These are phyloP conservation scores for Phaeophleospora eucalypticola DNA, from an alignment of 2,329 filamentous ascomycete genomes.

Conservation along the genomic window DNA sequence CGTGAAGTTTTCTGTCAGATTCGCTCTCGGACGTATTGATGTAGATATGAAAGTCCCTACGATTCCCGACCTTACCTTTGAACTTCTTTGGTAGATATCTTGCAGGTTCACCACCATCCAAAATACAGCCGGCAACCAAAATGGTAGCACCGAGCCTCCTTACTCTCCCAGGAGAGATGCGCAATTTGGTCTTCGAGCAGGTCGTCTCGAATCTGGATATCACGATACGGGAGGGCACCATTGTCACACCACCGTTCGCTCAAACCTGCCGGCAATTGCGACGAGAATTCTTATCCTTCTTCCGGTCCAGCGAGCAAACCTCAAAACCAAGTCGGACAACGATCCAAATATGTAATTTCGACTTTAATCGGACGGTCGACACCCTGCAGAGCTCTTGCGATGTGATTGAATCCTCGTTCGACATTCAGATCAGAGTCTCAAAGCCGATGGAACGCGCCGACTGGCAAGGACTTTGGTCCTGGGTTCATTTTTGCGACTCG, in stretches of 20 bases:
- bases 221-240: conserved; percentile 9
- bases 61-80: too few species aligned
- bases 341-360: conserved; percentile 11
- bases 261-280: conserved; percentile 12
- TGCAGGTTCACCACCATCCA: too few species aligned
- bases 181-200: conserved; percentile 26
- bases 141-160: conserved; percentile 4
- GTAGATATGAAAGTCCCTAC: too few species aligned
- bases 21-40: too few species aligned
- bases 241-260: conserved; percentile 9
- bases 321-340: conserved; percentile 4
- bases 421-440: conserved; percentile 9
- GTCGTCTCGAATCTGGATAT: conserved; percentile 10
- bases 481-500: conserved; percentile 17
- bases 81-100: too few species aligned
- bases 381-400: conserved; percentile 5
- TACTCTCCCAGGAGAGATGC: conserved; percentile 18
- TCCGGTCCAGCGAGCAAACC: not conserved
- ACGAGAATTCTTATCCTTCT: conserved; percentile 11
- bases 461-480: conserved; percentile 15
- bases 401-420: conserved; percentile 6
- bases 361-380: conserved; percentile 8
- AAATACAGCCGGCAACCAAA: too few species aligned
- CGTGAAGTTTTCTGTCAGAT: not conserved
- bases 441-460: conserved; percentile 13